phyloP scores from a whole-genome alignment of 2,329 filamentous ascomycete species.

The Colletotrichum noveboracense region DNA sequence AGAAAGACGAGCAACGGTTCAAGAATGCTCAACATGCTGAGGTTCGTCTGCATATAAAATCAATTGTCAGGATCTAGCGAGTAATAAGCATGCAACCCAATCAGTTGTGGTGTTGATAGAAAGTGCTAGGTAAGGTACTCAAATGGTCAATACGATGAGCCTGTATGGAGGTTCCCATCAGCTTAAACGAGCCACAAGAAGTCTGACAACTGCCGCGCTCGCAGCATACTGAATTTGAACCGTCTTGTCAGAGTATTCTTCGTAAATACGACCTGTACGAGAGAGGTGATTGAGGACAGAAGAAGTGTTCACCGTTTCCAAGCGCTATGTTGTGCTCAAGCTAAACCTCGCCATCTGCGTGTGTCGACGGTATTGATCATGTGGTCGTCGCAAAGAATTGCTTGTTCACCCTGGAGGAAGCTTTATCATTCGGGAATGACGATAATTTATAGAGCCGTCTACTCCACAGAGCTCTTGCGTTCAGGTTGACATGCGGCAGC shows the following conservation, averaged over 20 bases:
- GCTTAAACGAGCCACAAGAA: accelerated
- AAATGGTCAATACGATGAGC: not conserved
- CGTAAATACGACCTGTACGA: not conserved
- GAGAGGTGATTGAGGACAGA: not conserved
- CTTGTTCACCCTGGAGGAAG: not conserved
- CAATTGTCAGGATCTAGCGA: not conserved
- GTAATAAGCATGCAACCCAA: too few species aligned
- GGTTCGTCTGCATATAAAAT: not conserved
- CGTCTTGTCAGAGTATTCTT: not conserved
- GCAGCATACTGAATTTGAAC: not conserved
- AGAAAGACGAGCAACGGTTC: not conserved
- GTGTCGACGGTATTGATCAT: not conserved
- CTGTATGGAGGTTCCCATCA: not conserved
- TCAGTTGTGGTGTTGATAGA: too few species aligned
- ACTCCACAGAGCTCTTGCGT: accelerated
- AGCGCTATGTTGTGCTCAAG: accelerated
- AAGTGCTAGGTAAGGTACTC: too few species aligned
- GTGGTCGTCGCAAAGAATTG: not conserved
- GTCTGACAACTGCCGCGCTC: not conserved
- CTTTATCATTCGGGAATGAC: not conserved
- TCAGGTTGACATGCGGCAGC: not conserved
- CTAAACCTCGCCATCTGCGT: not conserved
- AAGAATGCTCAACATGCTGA: not conserved
- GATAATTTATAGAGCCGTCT: not conserved
- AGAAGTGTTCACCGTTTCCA: not conserved